A percentile compares a stretch with the other conserved stretches of the same genome.
These are phyloP conservation scores for Brassica balearica DNA, from an alignment of 441 rosid genomes.

Conservation along the genomic window DNA sequence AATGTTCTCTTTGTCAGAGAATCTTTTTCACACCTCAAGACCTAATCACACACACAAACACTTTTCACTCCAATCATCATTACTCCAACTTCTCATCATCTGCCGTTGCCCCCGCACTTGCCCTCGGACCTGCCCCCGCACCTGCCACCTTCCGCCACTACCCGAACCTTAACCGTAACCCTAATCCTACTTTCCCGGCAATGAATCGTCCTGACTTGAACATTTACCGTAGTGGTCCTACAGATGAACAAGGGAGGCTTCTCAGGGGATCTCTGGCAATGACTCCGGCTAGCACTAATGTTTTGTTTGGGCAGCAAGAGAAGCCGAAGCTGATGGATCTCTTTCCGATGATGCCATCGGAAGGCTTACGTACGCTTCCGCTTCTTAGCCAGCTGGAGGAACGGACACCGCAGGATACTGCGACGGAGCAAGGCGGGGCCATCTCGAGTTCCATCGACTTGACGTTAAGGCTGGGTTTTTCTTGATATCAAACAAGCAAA, in stretches of 20 bases:
- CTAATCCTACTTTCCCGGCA: not conserved
- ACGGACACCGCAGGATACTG: not conserved
- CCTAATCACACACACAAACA: conserved; percentile 16
- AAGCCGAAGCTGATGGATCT: not conserved
- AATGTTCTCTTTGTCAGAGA: conserved; percentile 34
- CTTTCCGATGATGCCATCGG: not conserved
- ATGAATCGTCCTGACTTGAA: not conserved
- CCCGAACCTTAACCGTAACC: not conserved
- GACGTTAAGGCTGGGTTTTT: not conserved
- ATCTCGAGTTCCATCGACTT: not conserved
- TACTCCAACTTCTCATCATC: conserved; percentile 16
- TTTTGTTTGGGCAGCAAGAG: not conserved
- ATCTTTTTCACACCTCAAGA: not conserved
- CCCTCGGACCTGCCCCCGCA: too few species aligned
- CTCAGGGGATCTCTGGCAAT: not conserved
- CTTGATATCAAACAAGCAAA: not conserved
- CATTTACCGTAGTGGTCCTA: not conserved
- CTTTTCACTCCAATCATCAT: conserved; percentile 17
- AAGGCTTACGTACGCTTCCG: not conserved
- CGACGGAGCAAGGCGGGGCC: not conserved
- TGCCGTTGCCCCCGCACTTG: not conserved
- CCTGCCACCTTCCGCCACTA: not conserved
- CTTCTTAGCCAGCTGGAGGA: not conserved
- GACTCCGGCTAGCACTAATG: not conserved
- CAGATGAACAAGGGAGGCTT: not conserved